Base-by-base conservation (phyloP, 441 rosid species). In the Mallotus japonicus region DNA sequence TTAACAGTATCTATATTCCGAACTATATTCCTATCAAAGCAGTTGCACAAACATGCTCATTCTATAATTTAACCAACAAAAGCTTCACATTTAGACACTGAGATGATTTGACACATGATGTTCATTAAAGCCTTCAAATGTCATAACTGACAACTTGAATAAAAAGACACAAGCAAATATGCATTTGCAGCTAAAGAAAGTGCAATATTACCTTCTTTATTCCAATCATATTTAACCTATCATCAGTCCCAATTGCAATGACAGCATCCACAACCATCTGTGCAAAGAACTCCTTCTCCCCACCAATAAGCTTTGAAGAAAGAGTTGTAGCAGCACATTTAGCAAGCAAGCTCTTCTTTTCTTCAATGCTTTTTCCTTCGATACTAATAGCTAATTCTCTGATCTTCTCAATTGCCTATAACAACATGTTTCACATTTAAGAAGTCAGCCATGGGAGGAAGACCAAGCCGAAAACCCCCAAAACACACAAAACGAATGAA, bases 321-420 rank as follows among this genome's bases (percentile, higher is more conserved):
- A 95, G 97, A 1, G 98, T 93, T 11, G 99, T 95, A 24, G 95
- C 93, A 76, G 98, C 99, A 81, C 99, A 95, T 86, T 91, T 95
- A 40, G 88, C 94, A 74, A 95, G 82, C 68, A 95, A 82, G 72
- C 77, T 77, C 84, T 92, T 93, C 97, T 96, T 96, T 72, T 96
- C 99, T 75, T 93, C 97, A 0, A 87, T 74, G 81, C 95, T 92
- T 54, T 93, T 93, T 40, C 99, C 99, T 82, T 96, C 92, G 61
- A 96, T 96, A 69, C 99, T 96, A 71, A 85, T 80, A 73, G 97
- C 97, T 16, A 96, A 83, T 75, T 85, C 93, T 76, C 85, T 93
- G 57, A 93, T 82, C 83, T 92, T 96, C 82, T 82, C 91, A 76
- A 93, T 84, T 42, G 98, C 98, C 99, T 95, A 76, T 0, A 71